These are phyloP conservation scores for Irpex sp. DNA, from an alignment of 1,284 basidiomycete genomes.

Conservation along the genomic window DNA sequence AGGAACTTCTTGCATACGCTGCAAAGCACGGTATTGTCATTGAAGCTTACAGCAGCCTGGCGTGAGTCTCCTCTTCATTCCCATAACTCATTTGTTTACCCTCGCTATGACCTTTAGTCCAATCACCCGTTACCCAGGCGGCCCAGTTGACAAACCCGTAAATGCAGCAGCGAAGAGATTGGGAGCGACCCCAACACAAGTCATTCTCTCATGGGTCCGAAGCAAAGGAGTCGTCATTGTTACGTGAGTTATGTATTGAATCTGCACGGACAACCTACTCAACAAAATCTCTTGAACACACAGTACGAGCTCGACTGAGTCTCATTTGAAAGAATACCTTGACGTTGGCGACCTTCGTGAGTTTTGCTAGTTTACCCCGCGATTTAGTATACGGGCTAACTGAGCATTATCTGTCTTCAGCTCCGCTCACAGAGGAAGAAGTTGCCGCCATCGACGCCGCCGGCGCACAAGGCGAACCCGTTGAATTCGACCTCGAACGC, in stretches of 20 bases:
- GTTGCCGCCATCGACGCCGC: slow-evolving; percentile 57
- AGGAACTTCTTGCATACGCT: slow-evolving; percentile 54
- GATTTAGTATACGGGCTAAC: not conserved
- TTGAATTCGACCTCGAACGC: not conserved
- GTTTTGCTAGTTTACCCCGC: slow-evolving; percentile 10
- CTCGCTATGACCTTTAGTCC: slow-evolving; percentile 46
- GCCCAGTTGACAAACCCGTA: slow-evolving; percentile 64
- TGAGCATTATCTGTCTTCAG: slow-evolving; percentile 15
- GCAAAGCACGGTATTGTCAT: slow-evolving; percentile 57
- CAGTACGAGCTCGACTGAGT: slow-evolving; percentile 65
- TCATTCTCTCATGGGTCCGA: slow-evolving; percentile 66
- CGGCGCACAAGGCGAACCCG: slow-evolving; percentile 36
- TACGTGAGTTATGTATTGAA: slow-evolving; percentile 40
- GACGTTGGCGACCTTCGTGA: slow-evolving; percentile 57
- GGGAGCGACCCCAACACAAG: slow-evolving; percentile 58
- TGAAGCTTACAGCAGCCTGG: slow-evolving; percentile 69
- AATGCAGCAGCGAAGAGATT: slow-evolving; percentile 51
- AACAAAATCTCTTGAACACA: not conserved
- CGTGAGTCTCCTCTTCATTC: slow-evolving; percentile 31
- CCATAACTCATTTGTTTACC: not conserved
- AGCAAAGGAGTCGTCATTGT: slow-evolving; percentile 63
- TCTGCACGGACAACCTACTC: not conserved
- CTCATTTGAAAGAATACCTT: slow-evolving; percentile 65
- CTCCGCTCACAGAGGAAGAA: slow-evolving; percentile 42
- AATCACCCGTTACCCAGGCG: slow-evolving; percentile 57